phyloP scores from a whole-genome alignment of 179 eudicot species.

The Beta macrorhiza region DNA sequence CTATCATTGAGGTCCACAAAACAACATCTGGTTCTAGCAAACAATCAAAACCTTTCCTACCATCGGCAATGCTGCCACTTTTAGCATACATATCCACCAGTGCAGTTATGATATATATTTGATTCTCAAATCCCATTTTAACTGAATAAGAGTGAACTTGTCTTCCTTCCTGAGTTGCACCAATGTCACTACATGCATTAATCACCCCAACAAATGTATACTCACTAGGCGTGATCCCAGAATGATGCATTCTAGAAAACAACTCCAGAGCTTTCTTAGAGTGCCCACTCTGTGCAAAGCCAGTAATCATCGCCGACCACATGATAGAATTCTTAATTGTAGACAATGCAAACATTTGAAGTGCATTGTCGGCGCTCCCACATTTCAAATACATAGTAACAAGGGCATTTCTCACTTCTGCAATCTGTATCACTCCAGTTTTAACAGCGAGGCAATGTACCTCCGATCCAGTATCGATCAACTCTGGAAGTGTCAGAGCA shows the following conservation, averaged over 20 bases:
- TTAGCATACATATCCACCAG: constrained; percentile 80
- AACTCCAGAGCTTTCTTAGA: constrained; percentile 39
- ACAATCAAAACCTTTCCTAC: constrained; percentile 57
- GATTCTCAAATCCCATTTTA: constrained; percentile 54
- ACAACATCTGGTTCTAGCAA: constrained; percentile 64
- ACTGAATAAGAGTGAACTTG: constrained; percentile 52
- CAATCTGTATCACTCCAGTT: constrained; percentile 35
- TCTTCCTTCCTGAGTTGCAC: constrained; percentile 38
- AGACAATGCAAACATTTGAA: constrained; percentile 37
- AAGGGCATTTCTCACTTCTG: constrained; percentile 60
- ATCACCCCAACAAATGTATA: constrained; percentile 76
- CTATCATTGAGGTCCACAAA: constrained; percentile 73
- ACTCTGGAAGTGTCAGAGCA: constrained; percentile 37
- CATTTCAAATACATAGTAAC: constrained; percentile 82
- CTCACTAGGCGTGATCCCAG: constrained; percentile 49
- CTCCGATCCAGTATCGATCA: constrained; percentile 43
- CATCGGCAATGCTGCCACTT: constrained; percentile 49
- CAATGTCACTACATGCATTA: constrained; percentile 54
- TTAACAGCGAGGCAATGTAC: constrained; percentile 53
- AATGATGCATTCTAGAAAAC: constrained; percentile 48
- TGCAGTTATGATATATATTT: constrained; percentile 60
- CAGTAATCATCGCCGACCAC: constrained; percentile 76
- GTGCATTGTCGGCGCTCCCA: constrained; percentile 48
- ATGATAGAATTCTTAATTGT: constrained; percentile 42
- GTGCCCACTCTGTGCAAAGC: constrained; percentile 45